phyloP scores from a whole-genome alignment of 345 rosid genomes.

The Conringia planisiliqua region DNA sequence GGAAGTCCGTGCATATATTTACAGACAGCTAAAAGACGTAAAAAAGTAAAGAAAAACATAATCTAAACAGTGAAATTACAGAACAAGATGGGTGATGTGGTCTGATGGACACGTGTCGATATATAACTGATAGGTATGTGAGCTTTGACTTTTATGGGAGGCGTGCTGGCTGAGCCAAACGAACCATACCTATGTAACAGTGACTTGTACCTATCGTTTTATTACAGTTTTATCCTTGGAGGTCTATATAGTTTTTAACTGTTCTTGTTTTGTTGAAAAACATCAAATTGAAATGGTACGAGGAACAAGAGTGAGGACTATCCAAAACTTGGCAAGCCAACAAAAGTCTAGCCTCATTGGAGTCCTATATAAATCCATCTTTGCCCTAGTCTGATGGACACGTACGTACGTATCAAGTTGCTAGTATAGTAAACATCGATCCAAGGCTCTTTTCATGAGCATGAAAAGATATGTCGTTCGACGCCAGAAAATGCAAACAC shows the following conservation, averaged over 20 bases:
- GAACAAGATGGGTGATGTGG: slow-evolving; percentile 10
- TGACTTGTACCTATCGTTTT: not conserved
- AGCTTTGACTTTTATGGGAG: slow-evolving; percentile 25
- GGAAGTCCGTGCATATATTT: not conserved
- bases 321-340: not conserved
- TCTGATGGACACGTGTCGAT: slow-evolving; percentile 16
- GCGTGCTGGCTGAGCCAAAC: slow-evolving; percentile 12
- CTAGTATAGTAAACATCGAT: not conserved
- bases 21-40: slow-evolving; percentile 10
- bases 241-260: not conserved
- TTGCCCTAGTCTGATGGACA: not conserved
- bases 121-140: not conserved
- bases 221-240: not conserved
- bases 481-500: no score
- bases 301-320: not conserved
- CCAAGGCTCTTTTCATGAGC: not conserved
- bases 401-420: not conserved
- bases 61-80: not conserved
- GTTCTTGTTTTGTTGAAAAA: not conserved
- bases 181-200: not conserved
- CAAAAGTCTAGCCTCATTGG: not conserved
- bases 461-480: no score
- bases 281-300: not conserved
- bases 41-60: not conserved
- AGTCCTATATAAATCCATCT: not conserved